Evolutionary conservation across 148 eudicot species (phyloP), one percentile per base, ranked within the genome.

Genomic region (Camellia granthamiana): DNA sequence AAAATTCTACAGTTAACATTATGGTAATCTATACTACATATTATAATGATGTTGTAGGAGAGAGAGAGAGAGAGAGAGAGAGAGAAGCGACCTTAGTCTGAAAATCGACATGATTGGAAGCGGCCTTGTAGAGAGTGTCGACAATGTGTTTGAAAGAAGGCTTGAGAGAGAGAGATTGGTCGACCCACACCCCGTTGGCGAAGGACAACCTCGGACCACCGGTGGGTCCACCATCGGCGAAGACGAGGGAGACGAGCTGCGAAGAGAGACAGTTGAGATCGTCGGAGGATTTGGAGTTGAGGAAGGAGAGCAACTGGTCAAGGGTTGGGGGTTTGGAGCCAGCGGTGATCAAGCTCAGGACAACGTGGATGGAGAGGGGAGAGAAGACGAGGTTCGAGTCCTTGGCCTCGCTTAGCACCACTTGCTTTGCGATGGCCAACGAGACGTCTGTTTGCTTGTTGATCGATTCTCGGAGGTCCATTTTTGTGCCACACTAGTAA

Each of bases 151-250:
- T 88, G 75, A 95, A 95, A 7, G 77, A 30, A 64, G 90, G 75
- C 77, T 89, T 90, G 44, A 93, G 71, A 38, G 81, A 64, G 16
- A 90, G 78, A 6, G 85, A 80, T 51, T 76, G 89, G 42, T 96
- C 98, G 0, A 92, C 82, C 99, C 98, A 96, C 41, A 92, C 86
- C 4, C 97, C 95, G 66, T 92, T 92, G 7, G 92, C 95, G 7
- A 89, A 88, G 0, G 92, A 85, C 86, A 96, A 47, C 76, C 61
- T 65, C 12, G 97, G 95, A 41, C 97, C 99, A 43, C 97, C 95
- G 16, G n/a, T 11, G 30, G 88, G 54, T 38, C 84, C 83, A 0
- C 90, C 98, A 77, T 91, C 95, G 30, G 93, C 81, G 30, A 96
- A 84, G 30, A 95, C 79, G 23, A 88, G 65, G 2, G 87, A 61